Percentiles rank a stretch among this genome's conserved stretches.
These are phyloP conservation scores for Punctularia strigosozonata DNA, from an alignment of 768 basidiomycete species.

Conservation along the genomic window DNA sequence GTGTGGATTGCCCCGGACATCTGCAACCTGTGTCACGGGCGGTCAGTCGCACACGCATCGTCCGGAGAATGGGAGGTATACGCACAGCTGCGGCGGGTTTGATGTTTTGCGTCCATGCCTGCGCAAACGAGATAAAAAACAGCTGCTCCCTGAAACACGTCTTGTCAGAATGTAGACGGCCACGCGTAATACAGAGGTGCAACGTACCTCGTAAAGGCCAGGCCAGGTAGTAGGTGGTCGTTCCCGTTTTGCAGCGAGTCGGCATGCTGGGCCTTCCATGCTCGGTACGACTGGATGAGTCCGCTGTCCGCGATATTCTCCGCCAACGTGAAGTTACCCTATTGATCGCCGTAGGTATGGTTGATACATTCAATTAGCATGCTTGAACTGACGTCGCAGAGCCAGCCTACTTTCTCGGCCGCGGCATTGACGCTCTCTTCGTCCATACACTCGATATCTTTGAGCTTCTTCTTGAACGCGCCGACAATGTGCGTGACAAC, in stretches of 20 bases:
- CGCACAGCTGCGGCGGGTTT: conserved; percentile 67
- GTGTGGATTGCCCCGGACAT: conserved; percentile 81
- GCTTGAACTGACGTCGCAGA: conserved; percentile 35
- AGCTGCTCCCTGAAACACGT: conserved; percentile 66
- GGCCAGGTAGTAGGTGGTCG: conserved; percentile 73
- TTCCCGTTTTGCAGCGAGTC: conserved; percentile 42
- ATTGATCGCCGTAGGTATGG: conserved; percentile 1
- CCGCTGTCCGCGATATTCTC: conserved; percentile 88
- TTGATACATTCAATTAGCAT: conserved; percentile 2
- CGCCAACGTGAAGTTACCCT: conserved; percentile 82
- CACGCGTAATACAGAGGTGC: background rate
- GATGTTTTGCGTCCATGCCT: conserved; percentile 78
- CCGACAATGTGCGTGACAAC: conserved; percentile 78
- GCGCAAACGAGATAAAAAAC: conserved; percentile 86
- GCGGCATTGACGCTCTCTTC: conserved; percentile 69
- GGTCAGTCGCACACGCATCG: background rate
- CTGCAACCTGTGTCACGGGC: conserved; percentile 38
- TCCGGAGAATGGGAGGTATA: conserved; percentile 9
- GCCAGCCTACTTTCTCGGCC: conserved; percentile 54
- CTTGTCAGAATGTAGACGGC: background rate
- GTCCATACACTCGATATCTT: conserved; percentile 87
- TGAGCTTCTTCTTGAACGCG: conserved; percentile 71
- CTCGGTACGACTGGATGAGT: conserved; percentile 76
- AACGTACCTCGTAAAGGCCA: conserved; percentile 57
- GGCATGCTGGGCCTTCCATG: conserved; percentile 79